Percentiles rank a stretch among this genome's conserved stretches.
Conservation (phyloP, 371 early-diverging fungal genomes). For the Zopfochytrium polystomum region DNA sequence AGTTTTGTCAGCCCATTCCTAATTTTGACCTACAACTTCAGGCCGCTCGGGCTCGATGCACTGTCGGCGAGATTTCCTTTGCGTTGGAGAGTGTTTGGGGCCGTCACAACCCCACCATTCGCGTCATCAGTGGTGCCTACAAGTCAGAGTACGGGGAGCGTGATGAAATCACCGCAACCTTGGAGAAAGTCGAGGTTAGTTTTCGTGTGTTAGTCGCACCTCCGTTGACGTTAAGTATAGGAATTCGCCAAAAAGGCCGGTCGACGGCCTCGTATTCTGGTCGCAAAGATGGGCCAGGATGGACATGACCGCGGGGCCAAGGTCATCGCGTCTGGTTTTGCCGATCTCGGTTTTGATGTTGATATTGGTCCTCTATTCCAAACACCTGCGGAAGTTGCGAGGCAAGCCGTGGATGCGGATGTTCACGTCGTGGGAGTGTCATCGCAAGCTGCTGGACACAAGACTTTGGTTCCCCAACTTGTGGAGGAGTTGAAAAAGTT, state of each 20-base stretch:
- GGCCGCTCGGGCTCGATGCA: slow-evolving; percentile 71
- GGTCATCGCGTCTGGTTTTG: slow-evolving; percentile 83
- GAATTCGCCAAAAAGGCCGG: slow-evolving; percentile 60
- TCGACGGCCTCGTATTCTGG: slow-evolving; percentile 76
- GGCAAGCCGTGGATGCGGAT: slow-evolving; percentile 81
- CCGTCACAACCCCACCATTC: slow-evolving; percentile 69
- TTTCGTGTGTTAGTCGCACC: slow-evolving; percentile 11
- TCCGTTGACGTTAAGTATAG: slow-evolving; percentile 9
- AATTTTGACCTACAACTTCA: slow-evolving; percentile 20
- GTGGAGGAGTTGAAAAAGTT: slow-evolving; percentile 68
- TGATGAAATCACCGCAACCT: slow-evolving; percentile 60
- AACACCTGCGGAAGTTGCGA: slow-evolving; percentile 81
- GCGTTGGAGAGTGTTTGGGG: slow-evolving; percentile 79
- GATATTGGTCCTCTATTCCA: slow-evolving; percentile 86
- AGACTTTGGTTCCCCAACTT: slow-evolving; percentile 74
- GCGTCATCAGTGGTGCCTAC: slow-evolving; percentile 81
- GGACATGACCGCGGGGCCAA: slow-evolving; percentile 84
- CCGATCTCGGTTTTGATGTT: slow-evolving; percentile 85
- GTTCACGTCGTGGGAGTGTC: slow-evolving; percentile 84
- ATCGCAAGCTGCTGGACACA: slow-evolving; percentile 83
- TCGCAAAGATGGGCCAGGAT: slow-evolving; percentile 89
- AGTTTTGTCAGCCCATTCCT: background rate
- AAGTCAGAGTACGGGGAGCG: slow-evolving; percentile 70
- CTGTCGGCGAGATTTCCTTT: slow-evolving; percentile 78
- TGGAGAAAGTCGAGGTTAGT: slow-evolving; percentile 54